Conservation (phyloP, 2,329 filamentous ascomycete genomes). For the Thielaviopsis musarum region DNA sequence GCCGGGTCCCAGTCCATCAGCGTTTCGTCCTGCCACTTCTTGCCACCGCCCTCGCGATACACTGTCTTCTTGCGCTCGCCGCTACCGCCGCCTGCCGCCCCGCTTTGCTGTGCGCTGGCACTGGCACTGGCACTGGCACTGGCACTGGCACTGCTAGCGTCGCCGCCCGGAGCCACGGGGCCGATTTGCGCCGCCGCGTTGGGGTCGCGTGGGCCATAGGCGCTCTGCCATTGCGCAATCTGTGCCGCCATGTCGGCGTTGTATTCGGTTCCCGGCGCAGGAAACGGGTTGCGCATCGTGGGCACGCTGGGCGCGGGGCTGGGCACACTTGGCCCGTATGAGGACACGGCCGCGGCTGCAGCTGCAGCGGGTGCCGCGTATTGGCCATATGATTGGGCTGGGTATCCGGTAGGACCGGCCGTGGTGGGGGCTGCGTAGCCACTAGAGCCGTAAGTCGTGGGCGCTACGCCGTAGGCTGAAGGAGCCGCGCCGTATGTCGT, state of each 20-base stretch:
- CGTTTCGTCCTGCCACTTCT: constrained; percentile 77
- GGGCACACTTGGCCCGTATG: not conserved
- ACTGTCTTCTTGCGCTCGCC: constrained; percentile 58
- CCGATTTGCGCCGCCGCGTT: constrained; percentile 20
- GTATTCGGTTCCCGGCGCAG: constrained; percentile 34
- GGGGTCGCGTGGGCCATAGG: constrained; percentile 54
- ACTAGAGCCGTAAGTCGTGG: constrained; percentile 18
- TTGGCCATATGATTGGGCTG: not conserved
- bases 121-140: no score
- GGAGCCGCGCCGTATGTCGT: constrained; percentile 29
- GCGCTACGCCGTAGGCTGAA: constrained; percentile 20
- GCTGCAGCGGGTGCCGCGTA: constrained; percentile 14
- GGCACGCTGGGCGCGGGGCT: constrained; percentile 21
- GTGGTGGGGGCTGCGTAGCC: constrained; percentile 18
- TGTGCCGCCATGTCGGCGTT: constrained; percentile 73
- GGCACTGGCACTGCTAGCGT: constrained; percentile 21
- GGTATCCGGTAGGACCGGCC: not conserved
- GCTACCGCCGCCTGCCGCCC: constrained; percentile 2
- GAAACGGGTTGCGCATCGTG: constrained; percentile 70
- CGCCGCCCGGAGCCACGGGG: constrained; percentile 22
- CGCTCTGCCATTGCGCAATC: constrained; percentile 89
- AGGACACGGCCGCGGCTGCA: constrained; percentile 3
- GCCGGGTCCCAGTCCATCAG: constrained; percentile 92
- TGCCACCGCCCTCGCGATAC: constrained; percentile 70
- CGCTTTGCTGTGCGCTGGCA: constrained; percentile 4